Conservation (phyloP, 1,139 yeast species). For the Kodamaea fungicola region DNA sequence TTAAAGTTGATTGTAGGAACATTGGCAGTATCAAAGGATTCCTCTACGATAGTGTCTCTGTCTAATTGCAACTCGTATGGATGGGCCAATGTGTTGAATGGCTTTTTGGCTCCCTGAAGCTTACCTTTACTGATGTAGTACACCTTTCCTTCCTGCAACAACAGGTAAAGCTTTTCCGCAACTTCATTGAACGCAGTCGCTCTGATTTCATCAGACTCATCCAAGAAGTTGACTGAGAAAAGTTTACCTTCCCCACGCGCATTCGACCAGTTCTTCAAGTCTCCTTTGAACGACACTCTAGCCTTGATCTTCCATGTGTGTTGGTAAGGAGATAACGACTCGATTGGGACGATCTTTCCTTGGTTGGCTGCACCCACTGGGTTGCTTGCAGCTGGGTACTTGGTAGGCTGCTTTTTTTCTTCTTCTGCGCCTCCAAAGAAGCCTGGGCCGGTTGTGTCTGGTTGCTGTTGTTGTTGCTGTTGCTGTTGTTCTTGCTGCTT, state of each 20-base stretch:
- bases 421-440: constrained; percentile 5
- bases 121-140: constrained; percentile 82
- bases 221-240: constrained; percentile 83
- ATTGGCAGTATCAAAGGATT: constrained; percentile 57
- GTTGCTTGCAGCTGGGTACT: constrained; percentile 15
- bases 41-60: constrained; percentile 72
- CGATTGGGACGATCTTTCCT: constrained; percentile 63
- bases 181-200: constrained; percentile 92
- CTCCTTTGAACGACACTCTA: constrained; percentile 84
- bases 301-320: constrained; percentile 91
- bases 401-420: constrained; percentile 6
- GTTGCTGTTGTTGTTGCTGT: no score
- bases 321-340: constrained; percentile 87
- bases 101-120: constrained; percentile 79
- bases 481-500: constrained; percentile 8
- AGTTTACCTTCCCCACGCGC: constrained; percentile 86
- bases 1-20: constrained; percentile 81
- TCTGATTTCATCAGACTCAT: constrained; percentile 93
- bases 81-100: constrained; percentile 78
- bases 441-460: constrained; percentile 7
- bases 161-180: constrained; percentile 73
- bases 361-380: constrained; percentile 10
- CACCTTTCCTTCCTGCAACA: constrained; percentile 84
- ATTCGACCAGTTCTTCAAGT: constrained; percentile 84
- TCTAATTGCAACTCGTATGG: constrained; percentile 86